A percentile compares a stretch with the other conserved stretches of the same genome.
Evolutionary conservation across 208 protist species (phyloP).

Genomic region (Leishmania major): DNA sequence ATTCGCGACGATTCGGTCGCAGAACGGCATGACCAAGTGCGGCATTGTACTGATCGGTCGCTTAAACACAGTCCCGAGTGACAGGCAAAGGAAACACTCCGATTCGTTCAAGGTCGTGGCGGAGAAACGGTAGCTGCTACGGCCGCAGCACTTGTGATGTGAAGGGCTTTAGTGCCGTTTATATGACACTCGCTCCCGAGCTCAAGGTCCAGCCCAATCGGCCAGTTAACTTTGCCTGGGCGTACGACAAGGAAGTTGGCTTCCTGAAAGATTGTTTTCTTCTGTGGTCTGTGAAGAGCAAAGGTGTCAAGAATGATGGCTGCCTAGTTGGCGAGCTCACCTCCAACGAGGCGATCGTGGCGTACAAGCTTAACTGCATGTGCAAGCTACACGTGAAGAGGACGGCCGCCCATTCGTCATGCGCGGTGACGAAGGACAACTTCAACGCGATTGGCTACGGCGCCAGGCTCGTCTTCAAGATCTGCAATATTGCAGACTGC

Average conservation of each 20-base stretch:
- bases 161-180: conserved; percentile 63
- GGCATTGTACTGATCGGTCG: conserved; percentile 62
- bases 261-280: conserved; percentile 48
- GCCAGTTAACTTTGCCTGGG: conserved; percentile 57
- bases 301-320: conserved; percentile 41
- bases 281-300: conserved; percentile 36
- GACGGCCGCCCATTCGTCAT: conserved; percentile 43
- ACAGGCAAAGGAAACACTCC: conserved; percentile 58
- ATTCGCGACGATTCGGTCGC: conserved; percentile 48
- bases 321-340: conserved; percentile 67
- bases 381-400: conserved; percentile 40
- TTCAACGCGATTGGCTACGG: conserved; percentile 69
- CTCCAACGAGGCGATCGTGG: conserved; percentile 62
- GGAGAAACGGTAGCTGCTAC: conserved; percentile 38
- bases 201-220: conserved; percentile 40
- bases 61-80: conserved; percentile 54
- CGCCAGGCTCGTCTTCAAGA: conserved; percentile 48
- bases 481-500: conserved; percentile 48
- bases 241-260: conserved; percentile 53
- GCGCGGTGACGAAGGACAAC: conserved; percentile 36
- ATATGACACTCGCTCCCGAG: conserved; percentile 51
- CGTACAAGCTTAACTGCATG: conserved; percentile 49
- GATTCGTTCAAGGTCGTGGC: conserved; percentile 43
- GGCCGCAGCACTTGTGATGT: conserved; percentile 62
- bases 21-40: conserved; percentile 31